Conservation (phyloP, 352 stramenopile genomes). For the Pythium rhizo-oryzae region DNA sequence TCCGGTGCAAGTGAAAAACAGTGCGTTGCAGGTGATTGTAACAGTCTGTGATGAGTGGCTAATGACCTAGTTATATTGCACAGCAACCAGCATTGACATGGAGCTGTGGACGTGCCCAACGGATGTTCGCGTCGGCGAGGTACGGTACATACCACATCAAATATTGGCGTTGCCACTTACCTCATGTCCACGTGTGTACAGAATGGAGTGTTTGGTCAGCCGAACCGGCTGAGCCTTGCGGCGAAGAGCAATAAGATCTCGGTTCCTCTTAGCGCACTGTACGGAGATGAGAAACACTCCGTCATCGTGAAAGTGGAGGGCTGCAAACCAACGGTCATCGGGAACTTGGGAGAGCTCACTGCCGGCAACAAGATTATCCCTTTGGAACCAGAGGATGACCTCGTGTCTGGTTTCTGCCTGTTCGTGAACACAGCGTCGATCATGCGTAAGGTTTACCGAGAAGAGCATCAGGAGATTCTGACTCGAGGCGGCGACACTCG, state of each 20-base stretch:
- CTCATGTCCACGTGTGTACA: slow-evolving; percentile 4
- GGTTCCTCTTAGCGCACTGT: slow-evolving; percentile 78
- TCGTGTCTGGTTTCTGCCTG: slow-evolving; percentile 74
- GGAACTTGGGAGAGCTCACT: slow-evolving; percentile 61
- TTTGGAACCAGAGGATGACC: slow-evolving; percentile 62
- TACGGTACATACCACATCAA: slow-evolving; percentile 10
- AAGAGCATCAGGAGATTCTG: slow-evolving; percentile 81
- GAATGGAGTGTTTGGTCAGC: slow-evolving; percentile 42
- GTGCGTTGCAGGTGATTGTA: slow-evolving; percentile 31
- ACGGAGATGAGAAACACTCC: slow-evolving; percentile 76
- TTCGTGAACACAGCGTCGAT: slow-evolving; percentile 83
- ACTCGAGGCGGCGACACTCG: slow-evolving; percentile 38
- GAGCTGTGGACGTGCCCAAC: slow-evolving; percentile 81
- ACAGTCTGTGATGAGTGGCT: neutral
- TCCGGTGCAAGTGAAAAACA: slow-evolving; percentile 88
- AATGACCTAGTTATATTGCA: neutral
- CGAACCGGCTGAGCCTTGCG: slow-evolving; percentile 50
- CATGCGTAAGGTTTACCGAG: slow-evolving; percentile 88
- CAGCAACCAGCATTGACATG: slow-evolving; percentile 84
- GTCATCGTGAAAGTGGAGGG: slow-evolving; percentile 84
- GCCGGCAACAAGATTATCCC: slow-evolving; percentile 71
- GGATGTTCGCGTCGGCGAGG: slow-evolving; percentile 47
- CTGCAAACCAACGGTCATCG: slow-evolving; percentile 83
- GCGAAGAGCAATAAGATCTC: slow-evolving; percentile 86
- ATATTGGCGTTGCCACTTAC: neutral